Base-by-base conservation (phyloP, 75 land plant genomes). In the Cryptomeria japonica region DNA sequence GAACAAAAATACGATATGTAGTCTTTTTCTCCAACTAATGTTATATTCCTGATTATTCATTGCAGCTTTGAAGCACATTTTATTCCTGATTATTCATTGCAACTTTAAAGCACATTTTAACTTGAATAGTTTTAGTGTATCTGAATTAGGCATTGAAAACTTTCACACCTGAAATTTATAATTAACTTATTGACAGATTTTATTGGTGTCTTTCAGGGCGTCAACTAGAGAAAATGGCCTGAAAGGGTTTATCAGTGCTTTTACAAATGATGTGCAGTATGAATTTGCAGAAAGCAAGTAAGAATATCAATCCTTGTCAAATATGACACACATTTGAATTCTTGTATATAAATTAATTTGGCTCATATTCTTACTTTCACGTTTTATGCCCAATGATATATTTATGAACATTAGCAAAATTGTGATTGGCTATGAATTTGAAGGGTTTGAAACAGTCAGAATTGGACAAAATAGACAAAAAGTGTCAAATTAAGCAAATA, bases 231-330 rank as follows among this genome's bases (percentile, higher is more conserved):
- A 96, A 85, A 94, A 87, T 70, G 98, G 96, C 7, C 83, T 97
- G 90, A 83, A 91, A 78, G 91, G 94, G 11, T 90, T 97, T 64
- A 87, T 95, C 44, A 92, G 88, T 36, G 94, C 96, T 39, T 93
- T 97, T 80, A 92, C 86, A 28, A 92, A 84, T 86, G 89, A 56
- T 83, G 86, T 97, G 61, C 92, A 94, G 87, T 84, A 88, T 84
- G 93, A 93, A 5, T 96, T 95, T 88, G 91, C 94, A 16, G 96
- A 96, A 41, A 92, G 92, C 61, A 95, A 92, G 98, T 96, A 88
- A 83, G 96, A 70, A 9, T 56, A n/a, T 39, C 4, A 39, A 64
- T 68, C 18, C 0, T 37, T 19, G 12, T 51, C 25, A 37, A 58
- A 58, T 55, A 13, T 58, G 64, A 3, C 5, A 58, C 64, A 13